These are phyloP conservation scores for Exophiala sp. DNA, from an alignment of 2,329 filamentous ascomycete species.

Conservation along the genomic window DNA sequence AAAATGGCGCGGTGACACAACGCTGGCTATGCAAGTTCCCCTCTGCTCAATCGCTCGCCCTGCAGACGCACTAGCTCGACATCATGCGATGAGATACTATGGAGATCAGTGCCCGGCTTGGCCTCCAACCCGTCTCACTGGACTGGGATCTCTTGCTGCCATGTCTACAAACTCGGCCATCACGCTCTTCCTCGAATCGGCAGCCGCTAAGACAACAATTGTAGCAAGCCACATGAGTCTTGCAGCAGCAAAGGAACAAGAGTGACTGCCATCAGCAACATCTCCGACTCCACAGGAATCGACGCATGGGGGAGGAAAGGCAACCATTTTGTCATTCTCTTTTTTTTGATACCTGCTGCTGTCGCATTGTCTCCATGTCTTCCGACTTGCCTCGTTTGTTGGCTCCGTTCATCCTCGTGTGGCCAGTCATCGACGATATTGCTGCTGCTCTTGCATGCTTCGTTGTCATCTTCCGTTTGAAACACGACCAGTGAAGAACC, in stretches of 20 bases:
- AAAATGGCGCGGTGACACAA: slow-evolving; percentile 24
- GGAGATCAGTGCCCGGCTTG: slow-evolving; percentile 13
- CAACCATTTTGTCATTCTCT: slow-evolving; percentile 18
- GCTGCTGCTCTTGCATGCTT: slow-evolving; percentile 3
- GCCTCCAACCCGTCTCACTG: slow-evolving; percentile 2
- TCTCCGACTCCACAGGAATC: slow-evolving; percentile 9
- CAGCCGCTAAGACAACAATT: slow-evolving; percentile 14
- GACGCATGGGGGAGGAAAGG: slow-evolving; percentile 9
- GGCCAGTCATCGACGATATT: too few species aligned
- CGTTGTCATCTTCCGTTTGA: slow-evolving; percentile 5
- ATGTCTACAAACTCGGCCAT: slow-evolving; percentile 12
- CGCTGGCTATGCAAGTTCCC: slow-evolving; percentile 8
- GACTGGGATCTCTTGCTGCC: slow-evolving; percentile 4
- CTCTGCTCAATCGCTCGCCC: slow-evolving; percentile 17
- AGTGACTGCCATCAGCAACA: neutral
- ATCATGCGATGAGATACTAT: slow-evolving; percentile 13
- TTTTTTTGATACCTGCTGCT: slow-evolving; percentile 7
- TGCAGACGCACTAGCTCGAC: slow-evolving; percentile 11
- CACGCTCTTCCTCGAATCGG: slow-evolving; percentile 23
- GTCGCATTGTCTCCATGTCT: slow-evolving; percentile 13
- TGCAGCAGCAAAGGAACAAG: slow-evolving; percentile 12
- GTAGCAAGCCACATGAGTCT: slow-evolving; percentile 24
- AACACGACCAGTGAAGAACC: slow-evolving; percentile 8
- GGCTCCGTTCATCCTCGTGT: slow-evolving; percentile 6
- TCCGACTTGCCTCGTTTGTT: too few species aligned